Percentiles rank a stretch among this genome's conserved stretches.
Evolutionary conservation across 1,139 yeast genomes (phyloP).

Genomic region (Geotrichum candidum): DNA sequence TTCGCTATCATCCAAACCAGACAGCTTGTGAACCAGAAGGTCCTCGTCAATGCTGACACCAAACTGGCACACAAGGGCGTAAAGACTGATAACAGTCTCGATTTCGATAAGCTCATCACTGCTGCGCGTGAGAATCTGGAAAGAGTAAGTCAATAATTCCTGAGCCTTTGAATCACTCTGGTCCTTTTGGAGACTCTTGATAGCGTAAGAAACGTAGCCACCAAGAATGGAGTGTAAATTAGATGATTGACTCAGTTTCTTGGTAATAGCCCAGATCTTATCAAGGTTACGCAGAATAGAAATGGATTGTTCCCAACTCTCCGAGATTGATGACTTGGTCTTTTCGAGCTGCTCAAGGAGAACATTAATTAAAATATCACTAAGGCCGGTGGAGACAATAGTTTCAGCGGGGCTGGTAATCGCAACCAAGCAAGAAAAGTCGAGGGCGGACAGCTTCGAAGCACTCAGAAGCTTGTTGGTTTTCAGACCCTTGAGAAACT

Average conservation of each 20-base stretch:
- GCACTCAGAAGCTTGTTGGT: not conserved
- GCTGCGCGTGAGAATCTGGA: conserved; percentile 10
- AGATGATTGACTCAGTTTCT: not conserved
- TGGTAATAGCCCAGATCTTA: not conserved
- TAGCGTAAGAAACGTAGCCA: conserved; percentile 4
- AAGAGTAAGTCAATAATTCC: conserved; percentile 6
- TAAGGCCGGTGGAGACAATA: conserved; percentile 1
- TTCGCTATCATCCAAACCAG: conserved; percentile 4
- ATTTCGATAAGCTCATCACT: conserved; percentile 1
- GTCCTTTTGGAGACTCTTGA: not conserved
- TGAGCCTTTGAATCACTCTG: not conserved
- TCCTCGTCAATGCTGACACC: conserved; percentile 10
- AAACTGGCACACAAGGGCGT: conserved; percentile 6
- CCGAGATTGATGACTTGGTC: not conserved
- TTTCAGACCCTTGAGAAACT: conserved; percentile 1
- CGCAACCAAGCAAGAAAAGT: conserved; percentile 10
- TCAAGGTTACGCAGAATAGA: conserved; percentile 10
- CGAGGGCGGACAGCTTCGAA: conserved; percentile 3
- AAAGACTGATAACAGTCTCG: conserved; percentile 10
- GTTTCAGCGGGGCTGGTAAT: conserved; percentile 1
- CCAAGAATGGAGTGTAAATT: conserved; percentile 9
- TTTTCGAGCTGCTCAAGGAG: conserved; percentile 8
- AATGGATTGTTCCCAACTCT: not conserved
- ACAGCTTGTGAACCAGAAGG: not conserved
- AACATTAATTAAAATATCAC: not conserved